Evolutionary conservation across 768 basidiomycete genomes (phyloP).

Genomic region (Lepiota subincarnata): DNA sequence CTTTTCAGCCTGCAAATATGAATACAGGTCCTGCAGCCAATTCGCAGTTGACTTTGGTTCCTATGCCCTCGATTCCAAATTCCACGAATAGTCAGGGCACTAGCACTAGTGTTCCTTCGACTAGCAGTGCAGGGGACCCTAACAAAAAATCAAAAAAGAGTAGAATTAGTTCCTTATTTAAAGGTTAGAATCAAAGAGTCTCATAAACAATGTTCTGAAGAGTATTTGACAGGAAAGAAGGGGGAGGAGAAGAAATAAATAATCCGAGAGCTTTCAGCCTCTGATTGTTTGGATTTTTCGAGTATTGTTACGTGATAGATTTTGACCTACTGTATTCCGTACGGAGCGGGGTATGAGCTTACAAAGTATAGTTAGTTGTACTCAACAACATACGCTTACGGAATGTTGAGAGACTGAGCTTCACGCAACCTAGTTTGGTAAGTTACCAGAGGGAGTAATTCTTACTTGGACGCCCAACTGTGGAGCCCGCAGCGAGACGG

Average conservation of each 20-base stretch:
- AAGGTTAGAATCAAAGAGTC: conserved; percentile 13
- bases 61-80: background rate
- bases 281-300: no score
- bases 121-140: background rate
- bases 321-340: no score
- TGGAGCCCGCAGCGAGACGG: no score
- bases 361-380: no score
- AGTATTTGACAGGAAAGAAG: conserved; percentile 11
- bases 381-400: no score
- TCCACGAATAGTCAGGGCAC: conserved; percentile 6
- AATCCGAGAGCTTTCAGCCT: no score
- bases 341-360: no score
- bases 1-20: background rate
- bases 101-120: conserved; percentile 7
- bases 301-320: no score
- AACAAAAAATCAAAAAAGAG: background rate
- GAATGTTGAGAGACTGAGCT: no score
- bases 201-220: background rate
- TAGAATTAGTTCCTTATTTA: conserved; percentile 20
- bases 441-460: no score
- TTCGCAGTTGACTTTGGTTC: conserved; percentile 6
- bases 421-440: no score
- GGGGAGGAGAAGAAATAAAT: conserved; percentile 2
- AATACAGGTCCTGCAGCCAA: background rate
- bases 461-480: no score